Evolutionary conservation across 352 stramenopile species (phyloP).

Genomic region (Pelagophyceae sp.): DNA sequence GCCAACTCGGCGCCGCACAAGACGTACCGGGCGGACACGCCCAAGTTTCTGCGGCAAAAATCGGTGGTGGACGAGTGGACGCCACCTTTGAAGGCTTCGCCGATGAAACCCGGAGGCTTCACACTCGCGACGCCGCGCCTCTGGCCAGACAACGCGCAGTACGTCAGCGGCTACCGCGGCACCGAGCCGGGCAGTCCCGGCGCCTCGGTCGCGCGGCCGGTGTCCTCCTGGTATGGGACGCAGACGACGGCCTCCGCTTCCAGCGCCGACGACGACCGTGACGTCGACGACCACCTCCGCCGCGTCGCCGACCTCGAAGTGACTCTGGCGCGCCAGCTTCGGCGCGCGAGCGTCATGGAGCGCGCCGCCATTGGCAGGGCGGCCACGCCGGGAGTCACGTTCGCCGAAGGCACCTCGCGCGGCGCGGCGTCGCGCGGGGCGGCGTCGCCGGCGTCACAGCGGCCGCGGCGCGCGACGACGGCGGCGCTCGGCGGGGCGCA

Average conservation of each 20-base stretch:
- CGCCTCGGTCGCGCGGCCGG: background rate
- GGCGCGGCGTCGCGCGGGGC: too few relatives aligned
- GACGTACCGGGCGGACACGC: background rate
- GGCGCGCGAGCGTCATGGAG: background rate
- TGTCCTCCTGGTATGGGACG: background rate
- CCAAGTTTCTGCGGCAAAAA: background rate
- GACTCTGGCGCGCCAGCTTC: background rate
- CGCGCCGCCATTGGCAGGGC: background rate
- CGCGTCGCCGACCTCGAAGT: background rate
- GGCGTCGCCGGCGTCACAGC: too few relatives aligned
- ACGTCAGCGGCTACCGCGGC: background rate
- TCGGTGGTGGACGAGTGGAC: background rate
- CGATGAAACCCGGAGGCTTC: background rate
- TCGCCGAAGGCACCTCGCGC: too few relatives aligned
- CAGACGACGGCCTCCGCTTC: constrained; percentile 14
- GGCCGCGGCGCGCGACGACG: background rate
- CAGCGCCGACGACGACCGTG: background rate
- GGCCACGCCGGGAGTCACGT: too few relatives aligned
- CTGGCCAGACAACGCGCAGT: constrained; percentile 10
- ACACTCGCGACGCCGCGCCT: background rate
- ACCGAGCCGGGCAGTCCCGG: background rate
- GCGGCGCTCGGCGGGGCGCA: background rate
- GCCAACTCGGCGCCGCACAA: background rate
- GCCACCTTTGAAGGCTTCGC: background rate
- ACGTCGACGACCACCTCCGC: background rate